These are phyloP conservation scores for Solanum piurae DNA, from an alignment of 257 asterid genomes.

Conservation along the genomic window DNA sequence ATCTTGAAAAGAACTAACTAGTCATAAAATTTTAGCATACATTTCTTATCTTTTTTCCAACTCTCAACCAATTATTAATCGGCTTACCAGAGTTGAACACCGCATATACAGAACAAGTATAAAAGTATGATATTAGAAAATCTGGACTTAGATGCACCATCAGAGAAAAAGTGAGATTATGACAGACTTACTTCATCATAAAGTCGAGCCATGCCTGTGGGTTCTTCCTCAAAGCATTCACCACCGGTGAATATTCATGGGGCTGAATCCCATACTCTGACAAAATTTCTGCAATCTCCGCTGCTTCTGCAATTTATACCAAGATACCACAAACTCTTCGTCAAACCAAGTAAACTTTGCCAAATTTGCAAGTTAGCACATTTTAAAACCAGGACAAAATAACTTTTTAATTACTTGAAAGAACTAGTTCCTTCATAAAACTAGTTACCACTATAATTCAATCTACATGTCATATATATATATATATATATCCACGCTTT, in stretches of 20 bases:
- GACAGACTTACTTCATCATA: slow-evolving; percentile 75
- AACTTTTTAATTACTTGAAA: not conserved
- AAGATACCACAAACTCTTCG: not conserved
- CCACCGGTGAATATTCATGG: slow-evolving; percentile 74
- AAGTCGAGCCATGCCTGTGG: slow-evolving; percentile 97
- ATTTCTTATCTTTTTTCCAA: not conserved
- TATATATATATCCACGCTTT: not conserved
- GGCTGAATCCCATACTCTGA: slow-evolving; percentile 70
- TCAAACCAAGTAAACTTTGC: not conserved
- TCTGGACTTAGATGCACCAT: not conserved
- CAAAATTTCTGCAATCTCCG: slow-evolving; percentile 93
- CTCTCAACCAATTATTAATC: not conserved
- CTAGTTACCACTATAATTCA: not conserved
- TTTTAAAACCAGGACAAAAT: not conserved
- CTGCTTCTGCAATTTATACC: slow-evolving; percentile 61
- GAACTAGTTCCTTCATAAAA: not conserved
- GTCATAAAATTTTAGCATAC: not conserved
- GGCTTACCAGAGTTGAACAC: not conserved
- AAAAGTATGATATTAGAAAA: not conserved
- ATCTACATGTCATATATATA: not conserved
- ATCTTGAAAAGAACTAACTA: not conserved
- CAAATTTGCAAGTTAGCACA: not conserved
- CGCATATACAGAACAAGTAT: not conserved
- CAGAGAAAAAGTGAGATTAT: not conserved
- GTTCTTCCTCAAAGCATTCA: slow-evolving; percentile 74